Evolutionary conservation across 1,139 yeast genomes (phyloP), one percentile per base, ranked within the genome.

Genomic region (Williopsis jadinii): DNA sequence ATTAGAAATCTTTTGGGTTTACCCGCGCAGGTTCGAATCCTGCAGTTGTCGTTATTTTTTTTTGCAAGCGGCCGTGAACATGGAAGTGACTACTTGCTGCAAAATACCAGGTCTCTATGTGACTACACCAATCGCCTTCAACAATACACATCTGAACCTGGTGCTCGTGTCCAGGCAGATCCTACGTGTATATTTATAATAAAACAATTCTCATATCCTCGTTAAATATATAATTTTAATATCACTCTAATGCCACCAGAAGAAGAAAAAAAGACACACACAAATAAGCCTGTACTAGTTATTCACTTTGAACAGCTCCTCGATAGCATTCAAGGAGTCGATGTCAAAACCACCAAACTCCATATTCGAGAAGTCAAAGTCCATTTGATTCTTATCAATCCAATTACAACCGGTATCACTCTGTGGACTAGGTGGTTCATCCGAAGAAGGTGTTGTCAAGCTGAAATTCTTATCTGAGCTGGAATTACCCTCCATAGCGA

Each of bases 401-500:
- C 77, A 72, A 47, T 71, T 73, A 60, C 77, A 72, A 1, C 77
- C 77, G 3, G 76, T 70, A 36, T 71, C 76, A 11, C 71, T 64
- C 9, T 60, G 53, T 6, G 75, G 73, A n/a, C 70, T 64, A 30
- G 40, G 11, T 37, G 53, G 53, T 15, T 45, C 51, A 3, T 31
- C 38, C 11, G 32, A 11, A n/a, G 41, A 26, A 3, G 40, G 27
- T 11, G 29, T 33, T 9, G 35, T 24, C 24, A 19, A 19, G 24
- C 24, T 19, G 24, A 19, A 19, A 19, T 13, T 32, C 9, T 11
- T 14, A 12, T 28, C 13, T 5, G 31, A 11, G 10, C 26, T 14
- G 15, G 30, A 11, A 28, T n/a, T 12, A 11, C 15, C 15, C 3
- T 34, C 30, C 13, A 30, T 3, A 9, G 28, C 15, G 11, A 36